phyloP scores from a whole-genome alignment of 805 yeast species.

The Teunomyces kruisii region DNA sequence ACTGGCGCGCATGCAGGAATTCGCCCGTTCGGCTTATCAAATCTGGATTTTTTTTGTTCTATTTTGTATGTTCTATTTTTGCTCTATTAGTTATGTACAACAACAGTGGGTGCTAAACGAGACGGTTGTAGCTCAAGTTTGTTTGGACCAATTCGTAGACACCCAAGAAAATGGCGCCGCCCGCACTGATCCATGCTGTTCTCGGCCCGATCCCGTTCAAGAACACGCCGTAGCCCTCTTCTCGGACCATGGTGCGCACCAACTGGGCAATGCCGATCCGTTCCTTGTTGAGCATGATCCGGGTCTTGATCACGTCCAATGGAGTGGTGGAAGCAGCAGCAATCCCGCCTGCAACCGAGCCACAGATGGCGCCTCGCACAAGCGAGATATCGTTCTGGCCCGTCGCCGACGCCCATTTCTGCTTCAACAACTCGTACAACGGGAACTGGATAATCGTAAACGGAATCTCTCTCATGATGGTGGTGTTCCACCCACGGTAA shows the following conservation, averaged over 20 bases:
- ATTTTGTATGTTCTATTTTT: too few species aligned
- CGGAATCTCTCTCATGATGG: constrained; percentile 94
- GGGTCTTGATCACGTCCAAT: constrained; percentile 72
- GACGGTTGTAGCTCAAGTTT: constrained; percentile 15
- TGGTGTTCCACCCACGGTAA: constrained; percentile 91
- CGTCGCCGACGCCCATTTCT: constrained; percentile 46
- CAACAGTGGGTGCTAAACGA: neutral
- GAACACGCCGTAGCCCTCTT: constrained; percentile 76
- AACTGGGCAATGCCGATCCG: constrained; percentile 48
- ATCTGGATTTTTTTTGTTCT: neutral
- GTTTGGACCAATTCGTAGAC: constrained; percentile 74
- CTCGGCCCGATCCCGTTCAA: constrained; percentile 90
- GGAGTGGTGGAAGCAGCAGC: constrained; percentile 86
- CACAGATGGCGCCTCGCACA: constrained; percentile 79
- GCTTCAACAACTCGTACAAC: constrained; percentile 79
- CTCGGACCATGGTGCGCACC: constrained; percentile 52
- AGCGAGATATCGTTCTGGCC: constrained; percentile 48
- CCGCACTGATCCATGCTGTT: constrained; percentile 96
- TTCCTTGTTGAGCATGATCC: constrained; percentile 74
- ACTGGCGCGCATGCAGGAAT: neutral
- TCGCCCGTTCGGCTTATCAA: neutral
- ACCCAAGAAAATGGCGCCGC: constrained; percentile 97
- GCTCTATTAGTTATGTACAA: neutral
- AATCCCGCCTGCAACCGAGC: constrained; percentile 77
- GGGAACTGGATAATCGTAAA: constrained; percentile 97